These are phyloP conservation scores for Lodderomyces pseudojiufengensis DNA, from an alignment of 1,139 yeast genomes.

Conservation along the genomic window DNA sequence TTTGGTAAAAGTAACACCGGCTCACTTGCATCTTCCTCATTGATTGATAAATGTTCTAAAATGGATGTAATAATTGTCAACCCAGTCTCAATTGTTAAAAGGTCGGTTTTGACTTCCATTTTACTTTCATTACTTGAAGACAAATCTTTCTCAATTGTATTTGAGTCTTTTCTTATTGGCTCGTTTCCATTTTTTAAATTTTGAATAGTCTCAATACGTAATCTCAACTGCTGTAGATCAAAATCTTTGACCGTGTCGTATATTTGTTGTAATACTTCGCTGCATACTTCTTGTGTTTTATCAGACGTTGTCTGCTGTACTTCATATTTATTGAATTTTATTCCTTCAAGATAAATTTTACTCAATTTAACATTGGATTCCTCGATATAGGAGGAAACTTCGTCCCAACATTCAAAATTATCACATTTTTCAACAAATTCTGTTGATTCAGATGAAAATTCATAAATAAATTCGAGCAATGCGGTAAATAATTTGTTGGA, in stretches of 20 bases:
- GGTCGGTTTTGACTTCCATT: constrained; percentile 46
- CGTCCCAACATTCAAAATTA: constrained; percentile 12
- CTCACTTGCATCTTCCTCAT: constrained; percentile 21
- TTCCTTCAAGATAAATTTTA: constrained; percentile 54
- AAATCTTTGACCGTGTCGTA: constrained; percentile 32
- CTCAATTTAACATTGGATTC: constrained; percentile 37
- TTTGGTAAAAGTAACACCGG: constrained; percentile 23
- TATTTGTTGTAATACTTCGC: constrained; percentile 22
- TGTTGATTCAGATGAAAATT: constrained; percentile 61
- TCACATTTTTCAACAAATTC: constrained; percentile 45
- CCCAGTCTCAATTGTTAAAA: constrained; percentile 64
- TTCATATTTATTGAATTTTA: constrained; percentile 58
- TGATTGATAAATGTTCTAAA: constrained; percentile 52
- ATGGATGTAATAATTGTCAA: constrained; percentile 74
- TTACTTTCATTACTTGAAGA: constrained; percentile 14
- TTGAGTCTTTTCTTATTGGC: constrained; percentile 26
- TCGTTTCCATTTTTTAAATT: constrained; percentile 36
- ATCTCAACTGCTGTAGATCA: constrained; percentile 39
- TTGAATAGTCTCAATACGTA: constrained; percentile 19
- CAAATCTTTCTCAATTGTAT: constrained; percentile 22
- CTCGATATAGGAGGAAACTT: constrained; percentile 8
- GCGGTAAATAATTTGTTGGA: constrained; percentile 47
- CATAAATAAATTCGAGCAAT: constrained; percentile 60
- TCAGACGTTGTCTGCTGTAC: constrained; percentile 15
- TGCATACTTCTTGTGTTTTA: constrained; percentile 22